Base-by-base conservation (phyloP, 2,329 filamentous ascomycete species). In the Uncinocarpus reesii region DNA sequence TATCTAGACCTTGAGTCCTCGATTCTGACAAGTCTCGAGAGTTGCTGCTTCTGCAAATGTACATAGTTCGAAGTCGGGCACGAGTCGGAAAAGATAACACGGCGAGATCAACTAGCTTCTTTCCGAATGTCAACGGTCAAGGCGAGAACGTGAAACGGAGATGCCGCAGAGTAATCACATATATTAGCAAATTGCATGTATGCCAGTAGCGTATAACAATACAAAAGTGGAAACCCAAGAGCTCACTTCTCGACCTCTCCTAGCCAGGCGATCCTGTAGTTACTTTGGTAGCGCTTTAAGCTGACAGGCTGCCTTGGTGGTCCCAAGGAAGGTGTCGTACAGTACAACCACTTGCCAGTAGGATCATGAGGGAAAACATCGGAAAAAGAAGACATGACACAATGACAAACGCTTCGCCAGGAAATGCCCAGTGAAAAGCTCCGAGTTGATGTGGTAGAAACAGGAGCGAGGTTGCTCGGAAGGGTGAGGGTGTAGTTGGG, bases 401-500 rank as follows among this genome's bases (percentile, higher is more conserved):
- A 38, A 20, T 10, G 10, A 24, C 23, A 20, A 3, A 43, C 29
- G 24, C 16, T 29, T 21, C 28, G 21, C 13, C 16, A 7, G n/a
- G 21, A 16, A 11, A 21, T 38, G 4, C 8, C 35, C 16, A 38
- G 35, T 23, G 18, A 7, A 35, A n/a, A n/a, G 13, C 7, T 16
- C 23, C n/a, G 20, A n/a, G 23, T 42, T 18, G 11, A 42, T 7
- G 40, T 28, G 23, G 16, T 7, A 42, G 13, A 24, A 21, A 16
- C 13, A 28, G 3, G 23, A 21, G 26, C 7, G 13, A 40, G 24
- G 41, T 43, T 34, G 8, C 18, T 34, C 41, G 16, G 20, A 20
- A n/a, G 21, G n/a, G 15, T 21, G n/a, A 31, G 41, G 21, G 35
- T 36, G 42, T 45, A 23, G 31, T 45, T 43, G 29, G 16, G n/a